A percentile compares a stretch with the other conserved stretches of the same genome.
Conservation (phyloP, 2,329 filamentous ascomycete genomes). For the Penicillium sp. region DNA sequence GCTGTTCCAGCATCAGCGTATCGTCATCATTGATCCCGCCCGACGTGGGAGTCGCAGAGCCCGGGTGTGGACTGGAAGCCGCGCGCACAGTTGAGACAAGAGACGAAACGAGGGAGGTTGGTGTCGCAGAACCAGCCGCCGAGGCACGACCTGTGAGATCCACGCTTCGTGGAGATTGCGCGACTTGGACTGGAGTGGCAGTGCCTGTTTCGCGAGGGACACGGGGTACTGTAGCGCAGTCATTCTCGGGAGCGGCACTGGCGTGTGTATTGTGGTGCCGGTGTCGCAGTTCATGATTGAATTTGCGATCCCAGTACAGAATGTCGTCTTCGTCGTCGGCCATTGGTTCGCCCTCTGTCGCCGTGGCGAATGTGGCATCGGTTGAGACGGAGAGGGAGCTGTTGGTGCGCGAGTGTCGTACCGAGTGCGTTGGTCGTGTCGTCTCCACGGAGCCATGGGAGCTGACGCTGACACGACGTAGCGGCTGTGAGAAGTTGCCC, state of each 20-base stretch:
- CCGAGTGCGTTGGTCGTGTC: slow-evolving; percentile 39
- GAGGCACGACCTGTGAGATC: slow-evolving; percentile 33
- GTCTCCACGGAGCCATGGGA: slow-evolving; percentile 56
- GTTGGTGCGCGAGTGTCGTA: slow-evolving; percentile 51
- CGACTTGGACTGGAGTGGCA: slow-evolving; percentile 8
- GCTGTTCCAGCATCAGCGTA: slow-evolving; percentile 57
- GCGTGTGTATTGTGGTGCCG: slow-evolving; percentile 24
- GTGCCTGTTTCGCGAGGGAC: slow-evolving; percentile 15
- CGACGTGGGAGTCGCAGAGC: slow-evolving; percentile 19
- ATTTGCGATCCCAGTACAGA: slow-evolving; percentile 42
- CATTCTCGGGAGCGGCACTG: slow-evolving; percentile 17
- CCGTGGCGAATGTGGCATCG: slow-evolving; percentile 64
- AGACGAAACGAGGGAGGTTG: slow-evolving; percentile 35
- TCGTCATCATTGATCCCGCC: slow-evolving; percentile 54
- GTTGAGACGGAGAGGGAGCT: slow-evolving; percentile 65
- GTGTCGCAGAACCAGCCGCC: slow-evolving; percentile 33
- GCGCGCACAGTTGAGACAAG: slow-evolving; percentile 44
- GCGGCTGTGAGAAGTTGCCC: slow-evolving; percentile 58
- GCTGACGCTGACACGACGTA: slow-evolving; percentile 36
- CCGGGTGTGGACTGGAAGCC: slow-evolving; percentile 32
- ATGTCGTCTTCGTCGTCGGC: slow-evolving; percentile 43
- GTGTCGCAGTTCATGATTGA: slow-evolving; percentile 37
- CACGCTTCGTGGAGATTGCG: slow-evolving; percentile 17
- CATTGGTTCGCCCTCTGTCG: slow-evolving; percentile 53
- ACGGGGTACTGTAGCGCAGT: slow-evolving; percentile 28